phyloP scores from a whole-genome alignment of 768 basidiomycete species.

The Boletus insuetus region DNA sequence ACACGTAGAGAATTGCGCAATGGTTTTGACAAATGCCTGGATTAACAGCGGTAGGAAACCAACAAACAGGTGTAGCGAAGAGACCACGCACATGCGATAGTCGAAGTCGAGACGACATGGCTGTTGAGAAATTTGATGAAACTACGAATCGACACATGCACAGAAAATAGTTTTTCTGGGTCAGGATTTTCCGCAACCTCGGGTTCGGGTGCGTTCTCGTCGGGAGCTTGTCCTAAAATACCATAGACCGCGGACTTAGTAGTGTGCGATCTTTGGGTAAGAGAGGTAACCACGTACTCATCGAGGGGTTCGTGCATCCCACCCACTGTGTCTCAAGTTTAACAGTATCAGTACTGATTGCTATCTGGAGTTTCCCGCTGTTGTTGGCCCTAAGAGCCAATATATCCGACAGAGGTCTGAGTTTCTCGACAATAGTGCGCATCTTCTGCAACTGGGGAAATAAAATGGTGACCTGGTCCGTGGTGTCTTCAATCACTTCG shows the following conservation, averaged over 20 bases:
- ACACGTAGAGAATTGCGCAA: conserved; percentile 86
- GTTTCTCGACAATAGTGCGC: conserved; percentile 74
- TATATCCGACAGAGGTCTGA: conserved; percentile 66
- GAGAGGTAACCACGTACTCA: conserved; percentile 34
- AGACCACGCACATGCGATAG: conserved; percentile 72
- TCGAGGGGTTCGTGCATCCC: conserved; percentile 63
- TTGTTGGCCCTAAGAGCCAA: conserved; percentile 69
- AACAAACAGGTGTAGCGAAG: neutral
- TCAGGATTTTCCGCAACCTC: conserved; percentile 44
- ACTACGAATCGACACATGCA: conserved; percentile 67
- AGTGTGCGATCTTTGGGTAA: neutral
- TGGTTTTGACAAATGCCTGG: conserved; percentile 79
- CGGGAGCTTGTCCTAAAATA: conserved; percentile 23
- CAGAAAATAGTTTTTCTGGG: conserved; percentile 57
- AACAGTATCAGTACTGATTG: conserved; percentile 67
- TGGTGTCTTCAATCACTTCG: conserved; percentile 1
- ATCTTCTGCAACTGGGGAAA: conserved; percentile 73
- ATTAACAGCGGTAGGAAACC: neutral
- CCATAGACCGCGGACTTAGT: neutral
- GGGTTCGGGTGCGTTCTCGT: conserved; percentile 33
- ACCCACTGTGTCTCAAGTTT: conserved; percentile 79
- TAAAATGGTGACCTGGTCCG: conserved; percentile 67
- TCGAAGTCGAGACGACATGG: conserved; percentile 77
- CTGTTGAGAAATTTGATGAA: conserved; percentile 81
- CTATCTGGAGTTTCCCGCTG: conserved; percentile 50